Evolutionary conservation across 2,329 filamentous ascomycete genomes (phyloP), one percentile per base, ranked within the genome.

Genomic region (Aspergillus chevalieri): DNA sequence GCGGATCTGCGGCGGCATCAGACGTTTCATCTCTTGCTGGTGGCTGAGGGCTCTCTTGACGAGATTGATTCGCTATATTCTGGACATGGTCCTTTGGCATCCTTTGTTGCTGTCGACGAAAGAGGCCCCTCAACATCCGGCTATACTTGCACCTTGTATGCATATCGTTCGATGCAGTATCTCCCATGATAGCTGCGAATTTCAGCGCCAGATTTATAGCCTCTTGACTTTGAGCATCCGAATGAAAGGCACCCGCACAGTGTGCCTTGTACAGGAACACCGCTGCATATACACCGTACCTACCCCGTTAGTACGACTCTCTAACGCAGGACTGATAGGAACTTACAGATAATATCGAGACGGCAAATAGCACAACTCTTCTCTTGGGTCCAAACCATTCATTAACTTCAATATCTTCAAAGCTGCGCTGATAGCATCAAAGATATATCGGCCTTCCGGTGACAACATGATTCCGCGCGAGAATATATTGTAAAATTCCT

Each of bases 361-460:
- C 2, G 52, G 50, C 19, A 54, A 47, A 19, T 51, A 56, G 19
- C 46, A 19, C 22, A 54, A 42, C 26, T 49, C 42, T 2, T 44
- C 26, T 4, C 21, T 19, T 7, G 50, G 30, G 9, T 46, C 51
- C 17, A 44, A 33, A 14, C 43, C 24, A 4, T 21, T 47, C 19
- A 51, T 47, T 7, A 57, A 44, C 7, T 14, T 48, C 1, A 59
- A 33, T 9, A 59, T 47, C 7, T 28, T 49, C 26, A 33, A 48
- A 6, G 57, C 57, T 8, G 57, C 51, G 36, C 48, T 39, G 2
- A 53, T 48, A 14, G 57, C 52, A 14, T 54, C 49, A 24, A 55
- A 53, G 3, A 59, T 49, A 33, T 59, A 57, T 10, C 33, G 33
- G 15, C 52, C 57, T 34, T 59, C 57, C 1, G 57, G 19, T 9